Evolutionary conservation across 768 basidiomycete genomes (phyloP), one percentile per base, ranked within the genome.

Genomic region (Gloeopeniophorella convolvens): DNA sequence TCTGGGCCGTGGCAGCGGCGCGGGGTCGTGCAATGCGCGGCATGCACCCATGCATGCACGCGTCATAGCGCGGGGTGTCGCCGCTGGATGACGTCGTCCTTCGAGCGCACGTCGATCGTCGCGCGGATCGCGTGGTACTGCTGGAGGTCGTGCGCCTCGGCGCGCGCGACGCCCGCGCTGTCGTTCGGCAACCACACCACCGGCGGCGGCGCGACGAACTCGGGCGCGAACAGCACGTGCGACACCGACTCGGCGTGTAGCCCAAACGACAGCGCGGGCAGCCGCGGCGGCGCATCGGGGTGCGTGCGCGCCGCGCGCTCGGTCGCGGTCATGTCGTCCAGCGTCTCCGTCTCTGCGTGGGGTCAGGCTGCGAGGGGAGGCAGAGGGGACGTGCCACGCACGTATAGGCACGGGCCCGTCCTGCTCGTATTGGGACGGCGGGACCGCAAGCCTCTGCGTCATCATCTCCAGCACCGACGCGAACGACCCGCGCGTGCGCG

Each of bases 161-260:
- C 79, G 32, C 77, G 73, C 7, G 83, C 85, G 13, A 89, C 79
- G 20, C 84, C 84, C 13, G 82, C 79, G 10, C 74, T 73, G 63
- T 89, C 88, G 63, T 85, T 83, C 1, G 85, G 85, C n/a, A 90
- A 71, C 89, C 89, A 90, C 43, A 92, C 85, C 51, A 85, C 80
- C 1, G 87, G 88, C 16, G 76, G 70, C 15, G 87, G 85, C 11
- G 85, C 85, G 55, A 87, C 75, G 33, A 90, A 72, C 64, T 88
- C 88, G 1, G 88, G 85, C 4, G 89, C 85, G 61, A 90, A 92
- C 32, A 92, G 68, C 48, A 90, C 80, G 13, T 82, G 80, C 5
- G 78, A 76, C 77, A 85, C 82, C 59, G 87, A 83, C 60, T 85
- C 82, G 12, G 83, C 82, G 56, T 87, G 85, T 63, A 87, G 85